Evolutionary conservation across 768 basidiomycete species (phyloP).

Genomic region (Rhizopogon roseolus): DNA sequence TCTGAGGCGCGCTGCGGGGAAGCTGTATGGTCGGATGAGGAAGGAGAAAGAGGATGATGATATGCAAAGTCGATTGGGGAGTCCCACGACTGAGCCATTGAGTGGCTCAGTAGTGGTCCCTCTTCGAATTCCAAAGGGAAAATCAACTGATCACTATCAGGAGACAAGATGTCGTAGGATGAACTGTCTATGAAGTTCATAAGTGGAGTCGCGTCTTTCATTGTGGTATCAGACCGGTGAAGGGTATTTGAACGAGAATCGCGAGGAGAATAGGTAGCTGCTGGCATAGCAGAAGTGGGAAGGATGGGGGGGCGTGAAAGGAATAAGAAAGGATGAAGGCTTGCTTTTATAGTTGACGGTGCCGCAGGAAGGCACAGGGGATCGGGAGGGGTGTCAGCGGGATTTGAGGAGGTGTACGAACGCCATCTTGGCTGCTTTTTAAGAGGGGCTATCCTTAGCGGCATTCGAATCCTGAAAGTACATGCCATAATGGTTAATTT

Average conservation of each 20-base stretch:
- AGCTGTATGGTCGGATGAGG: slow-evolving; percentile 32
- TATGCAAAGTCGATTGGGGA: slow-evolving; percentile 27
- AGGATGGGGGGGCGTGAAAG: slow-evolving; percentile 25
- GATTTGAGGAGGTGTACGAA: slow-evolving; percentile 15
- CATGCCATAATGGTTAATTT: slow-evolving; percentile 32
- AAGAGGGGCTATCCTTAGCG: slow-evolving; percentile 36
- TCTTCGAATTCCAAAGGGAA: slow-evolving; percentile 31
- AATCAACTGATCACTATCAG: slow-evolving; percentile 30
- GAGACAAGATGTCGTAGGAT: slow-evolving; percentile 31
- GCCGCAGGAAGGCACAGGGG: slow-evolving; percentile 22
- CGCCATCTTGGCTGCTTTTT: slow-evolving; percentile 28
- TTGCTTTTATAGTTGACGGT: slow-evolving; percentile 35
- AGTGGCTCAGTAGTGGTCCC: slow-evolving; percentile 18
- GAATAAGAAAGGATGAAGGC: slow-evolving; percentile 11
- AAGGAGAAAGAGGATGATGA: slow-evolving; percentile 37
- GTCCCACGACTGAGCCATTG: slow-evolving; percentile 18
- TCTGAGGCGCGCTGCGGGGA: slow-evolving; percentile 36
- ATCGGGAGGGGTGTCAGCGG: slow-evolving; percentile 27
- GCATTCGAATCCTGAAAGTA: slow-evolving; percentile 25
- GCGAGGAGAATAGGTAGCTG: slow-evolving; percentile 33
- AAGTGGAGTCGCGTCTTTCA: slow-evolving; percentile 20
- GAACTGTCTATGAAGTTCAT: slow-evolving; percentile 40
- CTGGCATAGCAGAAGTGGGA: slow-evolving; percentile 33
- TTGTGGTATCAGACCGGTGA: slow-evolving; percentile 16
- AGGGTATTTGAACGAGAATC: slow-evolving; percentile 22